Conservation (phyloP, 2,329 filamentous ascomycete species). For the Sordariomycetes sp. region DNA sequence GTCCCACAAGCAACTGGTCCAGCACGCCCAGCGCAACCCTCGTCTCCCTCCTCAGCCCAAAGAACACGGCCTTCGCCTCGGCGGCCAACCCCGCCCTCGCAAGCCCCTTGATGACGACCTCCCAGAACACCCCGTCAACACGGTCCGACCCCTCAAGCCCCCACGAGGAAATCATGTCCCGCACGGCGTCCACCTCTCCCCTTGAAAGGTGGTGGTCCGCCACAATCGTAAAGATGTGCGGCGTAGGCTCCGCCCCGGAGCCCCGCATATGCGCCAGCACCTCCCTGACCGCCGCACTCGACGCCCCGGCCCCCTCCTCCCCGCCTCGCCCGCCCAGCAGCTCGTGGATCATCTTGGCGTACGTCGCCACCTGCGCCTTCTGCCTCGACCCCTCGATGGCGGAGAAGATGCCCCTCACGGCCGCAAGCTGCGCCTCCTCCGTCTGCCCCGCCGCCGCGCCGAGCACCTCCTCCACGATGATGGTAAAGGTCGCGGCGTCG, state of each 20-base stretch:
- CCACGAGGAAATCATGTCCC: slow-evolving; percentile 44
- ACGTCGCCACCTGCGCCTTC: slow-evolving; percentile 47
- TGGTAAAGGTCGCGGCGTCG: slow-evolving; percentile 59
- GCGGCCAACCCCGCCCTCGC: slow-evolving; percentile 35
- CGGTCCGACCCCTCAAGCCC: slow-evolving; percentile 21
- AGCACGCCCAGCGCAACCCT: slow-evolving; percentile 15
- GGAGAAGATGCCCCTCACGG: slow-evolving; percentile 39
- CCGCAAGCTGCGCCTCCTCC: slow-evolving; percentile 29
- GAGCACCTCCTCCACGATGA: slow-evolving; percentile 51
- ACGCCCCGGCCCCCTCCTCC: slow-evolving; percentile 22
- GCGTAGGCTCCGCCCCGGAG: slow-evolving; percentile 36
- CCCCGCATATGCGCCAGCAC: slow-evolving; percentile 44
- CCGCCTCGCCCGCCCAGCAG: slow-evolving; percentile 24
- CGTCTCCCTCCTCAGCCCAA: slow-evolving; percentile 28
- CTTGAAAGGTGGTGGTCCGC: slow-evolving; percentile 52
- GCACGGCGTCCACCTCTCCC: slow-evolving; percentile 47
- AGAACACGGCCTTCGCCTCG: slow-evolving; percentile 34
- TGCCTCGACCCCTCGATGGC: slow-evolving; percentile 45
- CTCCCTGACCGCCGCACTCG: slow-evolving; percentile 38
- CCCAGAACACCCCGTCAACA: slow-evolving; percentile 53
- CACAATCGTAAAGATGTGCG: slow-evolving; percentile 64
- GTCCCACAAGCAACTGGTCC: slow-evolving; percentile 3
- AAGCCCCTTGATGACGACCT: slow-evolving; percentile 57
- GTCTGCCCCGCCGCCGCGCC: slow-evolving; percentile 21
- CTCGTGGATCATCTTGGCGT: slow-evolving; percentile 56